Evolutionary conservation across 2,329 filamentous ascomycete genomes (phyloP), one percentile per base, ranked within the genome.

Genomic region (Colletotrichum sp.): DNA sequence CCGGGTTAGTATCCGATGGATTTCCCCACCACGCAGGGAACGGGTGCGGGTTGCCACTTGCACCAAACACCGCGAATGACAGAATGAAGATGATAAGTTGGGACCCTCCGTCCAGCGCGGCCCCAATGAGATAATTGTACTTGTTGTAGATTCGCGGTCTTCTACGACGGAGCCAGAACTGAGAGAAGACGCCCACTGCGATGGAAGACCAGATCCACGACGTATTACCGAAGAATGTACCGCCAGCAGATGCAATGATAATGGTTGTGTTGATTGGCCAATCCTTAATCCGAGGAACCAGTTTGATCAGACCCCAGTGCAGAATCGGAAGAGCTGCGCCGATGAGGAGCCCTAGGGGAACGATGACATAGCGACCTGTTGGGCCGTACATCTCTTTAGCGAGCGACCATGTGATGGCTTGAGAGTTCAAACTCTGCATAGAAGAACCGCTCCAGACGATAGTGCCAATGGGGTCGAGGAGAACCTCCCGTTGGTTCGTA

Each of bases 381-480:
- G 85, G 76, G 60, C 80, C 83, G 79, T 87, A 88, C 77, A 89
- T 82, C n/a, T 86, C 78, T 55, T 84, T 82, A 8, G 86, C 84
- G n/a, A 88, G 80, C 4, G 80, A 71, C 80, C 80, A 81, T 0
- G 80, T 79, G 8, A 80, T 78, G 3, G 80, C 79, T 27, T 79
- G 75, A 1, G 86, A 83, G 75, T 89, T 89, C 80, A 85, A 84
- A 7, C 82, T 82, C 77, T 90, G 88, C 10, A 89, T 83, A n/a
- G 83, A 83, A 2, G 87, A 85, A 18, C 88, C 87, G 30, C 85
- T 87, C 88, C 88, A 89, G 56, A 88, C 85, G 75, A 85, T 86
- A 65, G 82, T 85, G 1, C 80, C 88, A 62, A 87, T 78, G 9
- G 86, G 82, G 25, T 84, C 82, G 7, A 83, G 77, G 1, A 89